Conservation (phyloP, 2,329 filamentous ascomycete genomes). For the Davidsoniella neocaledoniae region DNA sequence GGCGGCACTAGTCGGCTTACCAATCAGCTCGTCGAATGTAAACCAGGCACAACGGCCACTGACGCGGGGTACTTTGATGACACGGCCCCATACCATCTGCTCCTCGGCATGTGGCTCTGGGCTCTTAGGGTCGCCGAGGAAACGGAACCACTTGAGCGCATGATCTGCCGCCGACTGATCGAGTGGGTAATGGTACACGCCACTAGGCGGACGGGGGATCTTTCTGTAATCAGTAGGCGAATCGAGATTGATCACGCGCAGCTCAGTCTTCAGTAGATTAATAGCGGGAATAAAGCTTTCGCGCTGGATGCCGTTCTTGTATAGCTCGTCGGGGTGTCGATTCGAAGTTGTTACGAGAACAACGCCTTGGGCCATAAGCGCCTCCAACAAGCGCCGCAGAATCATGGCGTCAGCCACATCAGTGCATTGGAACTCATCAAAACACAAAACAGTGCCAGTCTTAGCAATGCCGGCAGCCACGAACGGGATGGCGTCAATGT, state of each 20-base stretch:
- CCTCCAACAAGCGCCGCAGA: conserved; percentile 67
- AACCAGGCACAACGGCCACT: conserved; percentile 83
- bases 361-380: conserved; percentile 90
- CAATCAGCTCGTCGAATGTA: conserved; percentile 82
- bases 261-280: conserved; percentile 65
- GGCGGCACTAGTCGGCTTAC: conserved; percentile 72
- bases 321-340: conserved; percentile 86
- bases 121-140: conserved; percentile 70
- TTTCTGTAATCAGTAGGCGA: conserved; percentile 95
- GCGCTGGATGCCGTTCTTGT: conserved; percentile 95
- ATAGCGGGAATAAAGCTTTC: conserved; percentile 94
- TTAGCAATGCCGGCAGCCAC: conserved; percentile 90
- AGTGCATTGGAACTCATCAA: conserved; percentile 97
- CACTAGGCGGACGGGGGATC: conserved; percentile 79
- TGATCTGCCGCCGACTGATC: conserved; percentile 62
- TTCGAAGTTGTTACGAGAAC: conserved; percentile 94
- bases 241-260: conserved; percentile 87
- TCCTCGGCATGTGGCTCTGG: conserved; percentile 58
- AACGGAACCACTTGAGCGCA: conserved; percentile 88
- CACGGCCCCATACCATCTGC: conserved; percentile 82
- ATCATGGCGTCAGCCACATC: conserved; percentile 99
- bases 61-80: conserved; percentile 73
- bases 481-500: conserved; percentile 79
- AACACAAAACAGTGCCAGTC: conserved; percentile 73
- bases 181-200: conserved; percentile 83